Percentiles rank a stretch among this genome's conserved stretches.
Evolutionary conservation across 2,329 filamentous ascomycete genomes (phyloP).

Genomic region (Aspergillus sp.): DNA sequence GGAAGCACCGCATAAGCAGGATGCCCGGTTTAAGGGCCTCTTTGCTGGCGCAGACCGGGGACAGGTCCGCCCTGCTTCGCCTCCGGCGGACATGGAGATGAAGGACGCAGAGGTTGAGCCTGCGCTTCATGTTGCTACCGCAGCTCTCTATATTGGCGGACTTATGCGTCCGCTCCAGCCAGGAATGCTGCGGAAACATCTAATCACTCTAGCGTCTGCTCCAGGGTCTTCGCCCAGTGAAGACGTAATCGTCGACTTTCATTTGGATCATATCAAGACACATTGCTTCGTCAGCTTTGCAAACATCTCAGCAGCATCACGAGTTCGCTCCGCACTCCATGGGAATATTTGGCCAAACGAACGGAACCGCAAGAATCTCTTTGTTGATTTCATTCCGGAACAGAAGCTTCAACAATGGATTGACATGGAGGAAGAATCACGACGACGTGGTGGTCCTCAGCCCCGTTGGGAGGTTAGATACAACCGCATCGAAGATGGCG

Average conservation of each 20-base stretch:
- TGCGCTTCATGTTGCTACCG: slow-evolving; percentile 64
- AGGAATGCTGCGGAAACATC: slow-evolving; percentile 58
- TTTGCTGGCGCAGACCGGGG: slow-evolving; percentile 29
- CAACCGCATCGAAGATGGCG: slow-evolving; percentile 49
- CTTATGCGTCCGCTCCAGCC: slow-evolving; percentile 80
- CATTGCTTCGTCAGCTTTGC: slow-evolving; percentile 77
- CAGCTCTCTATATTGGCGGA: slow-evolving; percentile 80
- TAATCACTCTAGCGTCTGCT: slow-evolving; percentile 61
- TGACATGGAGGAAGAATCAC: slow-evolving; percentile 54
- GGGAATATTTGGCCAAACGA: slow-evolving; percentile 80
- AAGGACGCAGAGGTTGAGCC: slow-evolving; percentile 43
- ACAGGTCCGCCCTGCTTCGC: slow-evolving; percentile 19
- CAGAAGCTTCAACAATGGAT: slow-evolving; percentile 70
- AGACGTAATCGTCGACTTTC: slow-evolving; percentile 60
- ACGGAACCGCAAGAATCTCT: slow-evolving; percentile 72
- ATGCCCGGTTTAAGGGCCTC: slow-evolving; percentile 46
- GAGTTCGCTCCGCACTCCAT: slow-evolving; percentile 71
- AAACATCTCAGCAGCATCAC: slow-evolving; percentile 62
- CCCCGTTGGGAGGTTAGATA: slow-evolving; percentile 70
- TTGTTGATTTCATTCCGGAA: slow-evolving; percentile 82
- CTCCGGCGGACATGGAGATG: slow-evolving; percentile 20
- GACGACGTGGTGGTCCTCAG: slow-evolving; percentile 31
- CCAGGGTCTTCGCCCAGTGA: slow-evolving; percentile 46
- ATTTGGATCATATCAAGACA: slow-evolving; percentile 76
- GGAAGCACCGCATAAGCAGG: slow-evolving; percentile 25